phyloP scores from a whole-genome alignment of 345 rosid species.

The Eucalyptus decipiens region DNA sequence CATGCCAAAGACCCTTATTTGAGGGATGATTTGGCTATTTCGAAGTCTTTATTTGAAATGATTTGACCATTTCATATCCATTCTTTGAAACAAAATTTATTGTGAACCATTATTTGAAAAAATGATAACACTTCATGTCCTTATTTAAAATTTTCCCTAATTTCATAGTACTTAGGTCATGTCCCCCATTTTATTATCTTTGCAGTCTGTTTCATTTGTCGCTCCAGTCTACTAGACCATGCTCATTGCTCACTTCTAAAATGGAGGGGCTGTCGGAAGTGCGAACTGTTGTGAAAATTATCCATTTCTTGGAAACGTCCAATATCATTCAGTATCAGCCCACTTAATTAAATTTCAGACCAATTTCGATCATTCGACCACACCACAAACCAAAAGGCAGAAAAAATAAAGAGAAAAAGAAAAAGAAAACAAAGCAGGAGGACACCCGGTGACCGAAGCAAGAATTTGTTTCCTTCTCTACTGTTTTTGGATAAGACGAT shows the following conservation, averaged over 20 bases:
- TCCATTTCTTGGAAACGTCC: neutral
- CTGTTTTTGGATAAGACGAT: neutral
- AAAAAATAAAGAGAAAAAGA: neutral
- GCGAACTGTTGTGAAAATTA: neutral
- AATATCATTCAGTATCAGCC: neutral
- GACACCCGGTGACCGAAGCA: neutral
- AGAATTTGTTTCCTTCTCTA: neutral
- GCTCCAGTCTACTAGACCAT: neutral
- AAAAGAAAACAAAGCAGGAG: neutral
- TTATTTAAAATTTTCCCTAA: too few species aligned
- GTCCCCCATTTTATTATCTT: neutral
- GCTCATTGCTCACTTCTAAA: neutral
- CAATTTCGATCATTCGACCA: neutral
- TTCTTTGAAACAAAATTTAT: too few species aligned
- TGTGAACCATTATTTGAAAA: fast-evolving
- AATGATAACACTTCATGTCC: fast-evolving
- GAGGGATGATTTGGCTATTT: too few species aligned
- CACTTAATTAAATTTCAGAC: neutral
- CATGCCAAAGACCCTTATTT: too few species aligned
- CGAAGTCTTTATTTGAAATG: neutral
- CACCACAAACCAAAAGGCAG: neutral
- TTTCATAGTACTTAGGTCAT: neutral
- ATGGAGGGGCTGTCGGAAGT: neutral
- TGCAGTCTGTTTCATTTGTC: neutral
- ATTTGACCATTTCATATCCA: too few species aligned